Evolutionary conservation across 805 yeast species (phyloP).

Genomic region (Saturnispora saitoi): DNA sequence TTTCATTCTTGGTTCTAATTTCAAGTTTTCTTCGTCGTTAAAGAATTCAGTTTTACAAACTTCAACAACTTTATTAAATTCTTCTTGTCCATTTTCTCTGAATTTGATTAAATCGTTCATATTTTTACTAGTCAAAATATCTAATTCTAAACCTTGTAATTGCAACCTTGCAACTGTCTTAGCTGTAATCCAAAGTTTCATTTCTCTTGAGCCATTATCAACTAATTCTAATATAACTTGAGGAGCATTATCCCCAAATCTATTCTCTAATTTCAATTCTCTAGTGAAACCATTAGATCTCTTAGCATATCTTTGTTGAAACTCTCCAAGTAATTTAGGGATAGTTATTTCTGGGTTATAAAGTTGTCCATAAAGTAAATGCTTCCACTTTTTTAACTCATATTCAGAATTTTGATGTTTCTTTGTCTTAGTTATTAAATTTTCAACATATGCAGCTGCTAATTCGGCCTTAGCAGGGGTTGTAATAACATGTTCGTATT

Average conservation of each 20-base stretch:
- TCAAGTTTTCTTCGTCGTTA: slow-evolving; percentile 16
- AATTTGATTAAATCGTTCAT: slow-evolving; percentile 40
- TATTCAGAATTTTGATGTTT: slow-evolving; percentile 9
- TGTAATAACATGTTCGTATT: slow-evolving; percentile 63
- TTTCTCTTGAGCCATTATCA: slow-evolving; percentile 48
- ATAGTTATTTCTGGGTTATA: slow-evolving; percentile 41
- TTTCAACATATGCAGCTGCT: slow-evolving; percentile 55
- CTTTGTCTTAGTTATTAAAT: slow-evolving; percentile 53
- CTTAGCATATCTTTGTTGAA: slow-evolving; percentile 52
- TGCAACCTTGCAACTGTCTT: slow-evolving; percentile 75
- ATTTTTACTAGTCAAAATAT: slow-evolving; percentile 47
- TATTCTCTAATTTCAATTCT: slow-evolving; percentile 71
- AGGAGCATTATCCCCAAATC: slow-evolving; percentile 84
- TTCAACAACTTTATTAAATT: slow-evolving; percentile 58
- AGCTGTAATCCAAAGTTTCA: slow-evolving; percentile 72
- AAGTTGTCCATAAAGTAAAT: slow-evolving; percentile 30
- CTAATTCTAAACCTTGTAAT: slow-evolving; percentile 47
- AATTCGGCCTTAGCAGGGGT: slow-evolving; percentile 71
- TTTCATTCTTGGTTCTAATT: slow-evolving; percentile 25
- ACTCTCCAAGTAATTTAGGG: slow-evolving; percentile 59
- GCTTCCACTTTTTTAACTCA: slow-evolving; percentile 24
- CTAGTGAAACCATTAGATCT: slow-evolving; percentile 83
- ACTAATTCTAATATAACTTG: slow-evolving; percentile 84
- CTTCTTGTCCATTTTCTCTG: slow-evolving; percentile 41
- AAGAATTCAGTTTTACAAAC: slow-evolving; percentile 41